phyloP scores from a whole-genome alignment of 176 grass and related monocot genomes.

The Calamus simplicifolius region DNA sequence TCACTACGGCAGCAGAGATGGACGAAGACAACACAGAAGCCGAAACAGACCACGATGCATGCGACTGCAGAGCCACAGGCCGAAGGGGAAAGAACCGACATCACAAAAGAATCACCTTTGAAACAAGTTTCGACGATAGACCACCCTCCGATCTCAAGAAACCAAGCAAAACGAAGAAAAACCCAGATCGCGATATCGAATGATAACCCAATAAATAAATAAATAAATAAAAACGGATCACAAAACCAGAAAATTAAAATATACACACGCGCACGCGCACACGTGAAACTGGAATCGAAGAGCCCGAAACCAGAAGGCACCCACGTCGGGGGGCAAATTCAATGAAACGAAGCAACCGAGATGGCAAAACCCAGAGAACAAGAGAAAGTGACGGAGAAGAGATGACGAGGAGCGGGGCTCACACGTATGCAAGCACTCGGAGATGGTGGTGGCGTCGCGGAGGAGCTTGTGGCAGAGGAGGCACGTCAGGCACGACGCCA shows the following conservation, averaged over 20 bases:
- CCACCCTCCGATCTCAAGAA: background rate
- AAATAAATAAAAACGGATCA: no score
- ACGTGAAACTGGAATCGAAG: background rate
- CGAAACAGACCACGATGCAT: background rate
- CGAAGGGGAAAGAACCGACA: constrained; percentile 6
- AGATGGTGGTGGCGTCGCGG: no score
- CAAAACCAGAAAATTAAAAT: no score
- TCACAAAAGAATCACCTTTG: background rate
- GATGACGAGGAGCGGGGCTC: background rate
- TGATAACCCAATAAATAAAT: no score
- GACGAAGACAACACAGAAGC: background rate
- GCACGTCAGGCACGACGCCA: no score
- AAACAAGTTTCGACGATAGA: background rate
- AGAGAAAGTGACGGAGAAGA: background rate
- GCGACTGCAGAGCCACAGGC: background rate
- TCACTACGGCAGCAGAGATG: background rate
- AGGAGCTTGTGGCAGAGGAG: no score
- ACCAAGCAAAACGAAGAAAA: background rate
- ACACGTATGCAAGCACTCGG: no score
- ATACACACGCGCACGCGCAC: no score
- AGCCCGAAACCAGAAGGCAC: background rate
- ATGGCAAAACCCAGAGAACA: background rate
- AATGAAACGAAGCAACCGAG: background rate
- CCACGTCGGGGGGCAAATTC: no score
- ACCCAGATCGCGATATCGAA: background rate